phyloP scores from a whole-genome alignment of 2,329 filamentous ascomycete species.

The Orbilia ellipsospora region DNA sequence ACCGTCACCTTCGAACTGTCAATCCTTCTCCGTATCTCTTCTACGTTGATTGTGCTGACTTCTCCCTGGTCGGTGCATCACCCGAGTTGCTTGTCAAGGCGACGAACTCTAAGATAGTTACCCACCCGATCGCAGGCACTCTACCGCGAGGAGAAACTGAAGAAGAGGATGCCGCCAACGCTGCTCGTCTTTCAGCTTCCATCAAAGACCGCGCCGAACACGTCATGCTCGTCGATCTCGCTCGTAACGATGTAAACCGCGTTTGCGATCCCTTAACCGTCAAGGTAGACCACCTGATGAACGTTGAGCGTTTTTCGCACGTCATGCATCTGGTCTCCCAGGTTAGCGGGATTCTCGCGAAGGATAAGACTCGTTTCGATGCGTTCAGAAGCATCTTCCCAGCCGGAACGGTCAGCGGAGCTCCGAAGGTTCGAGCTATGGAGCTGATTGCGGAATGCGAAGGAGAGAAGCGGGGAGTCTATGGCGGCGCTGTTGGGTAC shows the following conservation, averaged over 20 bases:
- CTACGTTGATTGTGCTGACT: conserved; percentile 89
- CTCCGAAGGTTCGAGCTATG: conserved; percentile 96
- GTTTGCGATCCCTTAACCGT: conserved; percentile 92
- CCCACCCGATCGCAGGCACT: conserved; percentile 95
- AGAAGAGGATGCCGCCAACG: conserved; percentile 83
- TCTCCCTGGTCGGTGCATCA: conserved; percentile 94
- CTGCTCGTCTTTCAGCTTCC: conserved; percentile 78
- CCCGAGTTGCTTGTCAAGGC: conserved; percentile 95
- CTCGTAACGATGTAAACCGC: conserved; percentile 94
- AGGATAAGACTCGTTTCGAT: conserved; percentile 88
- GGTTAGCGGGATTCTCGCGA: conserved; percentile 87
- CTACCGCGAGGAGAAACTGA: conserved; percentile 84
- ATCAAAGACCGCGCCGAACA: conserved; percentile 94
- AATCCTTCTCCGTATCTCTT: conserved; percentile 98
- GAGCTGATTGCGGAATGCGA: conserved; percentile 95
- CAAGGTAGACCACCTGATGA: conserved; percentile 92
- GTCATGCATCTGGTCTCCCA: conserved; percentile 97
- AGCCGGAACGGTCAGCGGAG: conserved; percentile 92
- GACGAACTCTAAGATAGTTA: conserved; percentile 86
- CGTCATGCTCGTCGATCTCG: conserved; percentile 97
- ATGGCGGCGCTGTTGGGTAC: conserved; percentile 95
- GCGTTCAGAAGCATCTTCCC: conserved; percentile 97
- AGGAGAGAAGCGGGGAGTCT: conserved; percentile 91
- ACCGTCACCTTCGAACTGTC: conserved; percentile 93
- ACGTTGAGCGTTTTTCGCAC: conserved; percentile 92